Base-by-base conservation (phyloP, 345 rosid genomes). In the Lagerstroemia speciosa region DNA sequence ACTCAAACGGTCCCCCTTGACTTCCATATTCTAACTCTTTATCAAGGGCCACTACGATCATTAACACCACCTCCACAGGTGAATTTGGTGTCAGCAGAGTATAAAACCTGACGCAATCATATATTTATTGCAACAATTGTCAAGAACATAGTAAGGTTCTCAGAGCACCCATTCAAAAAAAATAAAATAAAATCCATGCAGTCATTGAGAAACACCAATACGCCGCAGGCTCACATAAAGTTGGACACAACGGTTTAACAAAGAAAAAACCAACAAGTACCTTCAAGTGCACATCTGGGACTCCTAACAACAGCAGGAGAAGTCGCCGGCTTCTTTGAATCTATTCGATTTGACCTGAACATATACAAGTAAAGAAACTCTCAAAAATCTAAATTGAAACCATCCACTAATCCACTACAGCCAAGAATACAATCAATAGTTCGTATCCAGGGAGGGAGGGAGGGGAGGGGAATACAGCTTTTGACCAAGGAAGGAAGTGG, bases 221-320 rank as follows among this genome's bases (percentile, higher is more conserved):
- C n/a, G n/a, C 24, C n/a, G 7, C 55, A 22, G 24, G 24, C 55
- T 48, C 26, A 8, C 55, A 3, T 48, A 48, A 17, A 48, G 8
- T 48, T 8, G 24, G 7, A 48, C 6, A 48, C 24, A 19, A 5
- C 24, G 3, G 48, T 43, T 5, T 19, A 48, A n/a, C 24, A 17
- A 19, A 20, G 55, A 19, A 22, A 20, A 1, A 48, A 11, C 31
- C 3, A 66, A 61, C 6, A 17, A 65, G n/a, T 79, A 93, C 98
- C 95, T 83, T 84, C 97, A 71, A 78, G 71, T 6, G 93, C 73
- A 76, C 97, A 93, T 72, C 72, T 81, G 58, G 77, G 80, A 67
- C 75, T 76, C 80, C 82, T 73, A 0, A 71, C 66, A 78, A 17
- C 40, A 10, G 84, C 75, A 52, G 38, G 32, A 71, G n/a, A 69